Percentiles rank a stretch among this genome's conserved stretches.
Conservation (phyloP, 352 stramenopile species). For the Phytophthora cryptogea region DNA sequence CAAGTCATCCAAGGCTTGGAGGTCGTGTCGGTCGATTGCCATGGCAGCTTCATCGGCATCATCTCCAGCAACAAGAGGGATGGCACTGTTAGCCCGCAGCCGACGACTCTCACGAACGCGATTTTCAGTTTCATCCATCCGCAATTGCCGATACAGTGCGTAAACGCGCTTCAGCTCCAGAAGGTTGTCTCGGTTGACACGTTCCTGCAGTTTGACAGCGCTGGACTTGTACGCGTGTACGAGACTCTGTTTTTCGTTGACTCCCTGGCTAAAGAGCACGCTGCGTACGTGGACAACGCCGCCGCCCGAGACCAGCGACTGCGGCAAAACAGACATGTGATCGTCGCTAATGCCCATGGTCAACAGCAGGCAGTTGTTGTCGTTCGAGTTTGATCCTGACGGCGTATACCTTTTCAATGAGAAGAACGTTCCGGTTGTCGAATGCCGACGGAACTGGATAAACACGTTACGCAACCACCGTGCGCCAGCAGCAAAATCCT, state of each 20-base stretch:
- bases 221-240: conserved; percentile 79
- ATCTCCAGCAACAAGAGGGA: conserved; percentile 6
- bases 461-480: conserved; percentile 84
- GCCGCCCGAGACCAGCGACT: conserved; percentile 43
- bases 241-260: conserved; percentile 87
- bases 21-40: conserved; percentile 37
- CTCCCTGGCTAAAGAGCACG: conserved; percentile 81
- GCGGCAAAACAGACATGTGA: conserved; percentile 58
- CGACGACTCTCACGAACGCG: conserved; percentile 32
- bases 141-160: conserved; percentile 51
- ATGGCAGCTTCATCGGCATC: conserved; percentile 34
- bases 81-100: conserved; percentile 22
- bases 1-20: conserved; percentile 69
- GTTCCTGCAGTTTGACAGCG: conserved; percentile 77
- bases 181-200: conserved; percentile 84
- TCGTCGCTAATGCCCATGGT: conserved; percentile 64
- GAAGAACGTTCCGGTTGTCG: conserved; percentile 51
- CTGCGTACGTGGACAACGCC: conserved; percentile 61
- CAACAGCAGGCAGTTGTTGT: conserved; percentile 55
- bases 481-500: conserved; percentile 85
- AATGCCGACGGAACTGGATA: conserved; percentile 70
- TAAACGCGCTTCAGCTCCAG: conserved; percentile 69
- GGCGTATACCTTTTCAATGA: conserved; percentile 63
- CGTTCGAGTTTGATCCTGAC: conserved; percentile 32
- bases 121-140: conserved; percentile 44